Percentiles rank a stretch among this genome's conserved stretches.
Evolutionary conservation across 2,329 filamentous ascomycete genomes (phyloP).

Genomic region (Rhynchosporium secalis): DNA sequence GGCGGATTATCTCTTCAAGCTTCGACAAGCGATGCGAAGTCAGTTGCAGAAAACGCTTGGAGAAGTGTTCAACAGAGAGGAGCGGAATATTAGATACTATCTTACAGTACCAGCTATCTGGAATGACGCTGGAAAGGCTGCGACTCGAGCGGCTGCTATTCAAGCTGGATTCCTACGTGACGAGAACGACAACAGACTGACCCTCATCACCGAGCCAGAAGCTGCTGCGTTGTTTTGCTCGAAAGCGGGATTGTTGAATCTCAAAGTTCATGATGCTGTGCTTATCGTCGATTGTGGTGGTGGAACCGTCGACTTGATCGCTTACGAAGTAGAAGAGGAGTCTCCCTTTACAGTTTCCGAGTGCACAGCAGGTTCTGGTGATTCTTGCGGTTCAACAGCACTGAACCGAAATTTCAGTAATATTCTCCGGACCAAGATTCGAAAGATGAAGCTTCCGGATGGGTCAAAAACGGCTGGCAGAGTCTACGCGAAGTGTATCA

Average conservation of each 20-base stretch:
- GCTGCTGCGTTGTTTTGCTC: conserved; percentile 97
- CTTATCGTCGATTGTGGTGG: conserved; percentile 97
- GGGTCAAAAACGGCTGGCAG: conserved; percentile 96
- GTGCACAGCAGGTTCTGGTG: conserved; percentile 94
- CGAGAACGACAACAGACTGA: conserved; percentile 95
- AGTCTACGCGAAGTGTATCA: conserved; percentile 98
- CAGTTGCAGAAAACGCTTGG: conserved; percentile 95
- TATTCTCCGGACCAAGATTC: conserved; percentile 93
- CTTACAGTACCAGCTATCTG: conserved; percentile 98
- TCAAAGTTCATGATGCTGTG: conserved; percentile 98
- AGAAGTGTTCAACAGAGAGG: conserved; percentile 96
- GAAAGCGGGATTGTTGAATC: conserved; percentile 91
- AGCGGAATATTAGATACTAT: conserved; percentile 97
- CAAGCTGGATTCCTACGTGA: conserved; percentile 96
- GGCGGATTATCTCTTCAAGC: conserved; percentile 98
- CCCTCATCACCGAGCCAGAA: conserved; percentile 93
- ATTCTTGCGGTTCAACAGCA: conserved; percentile 97
- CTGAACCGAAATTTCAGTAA: conserved; percentile 98
- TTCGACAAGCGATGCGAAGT: conserved; percentile 94
- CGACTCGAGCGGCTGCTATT: conserved; percentile 91
- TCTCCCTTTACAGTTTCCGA: conserved; percentile 95
- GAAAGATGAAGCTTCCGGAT: conserved; percentile 98
- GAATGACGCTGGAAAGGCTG: conserved; percentile 98
- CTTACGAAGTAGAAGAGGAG: conserved; percentile 97
- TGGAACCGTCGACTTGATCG: conserved; percentile 97